Evolutionary conservation across 2,329 filamentous ascomycete species (phyloP).

Genomic region (Claviceps sp.): DNA sequence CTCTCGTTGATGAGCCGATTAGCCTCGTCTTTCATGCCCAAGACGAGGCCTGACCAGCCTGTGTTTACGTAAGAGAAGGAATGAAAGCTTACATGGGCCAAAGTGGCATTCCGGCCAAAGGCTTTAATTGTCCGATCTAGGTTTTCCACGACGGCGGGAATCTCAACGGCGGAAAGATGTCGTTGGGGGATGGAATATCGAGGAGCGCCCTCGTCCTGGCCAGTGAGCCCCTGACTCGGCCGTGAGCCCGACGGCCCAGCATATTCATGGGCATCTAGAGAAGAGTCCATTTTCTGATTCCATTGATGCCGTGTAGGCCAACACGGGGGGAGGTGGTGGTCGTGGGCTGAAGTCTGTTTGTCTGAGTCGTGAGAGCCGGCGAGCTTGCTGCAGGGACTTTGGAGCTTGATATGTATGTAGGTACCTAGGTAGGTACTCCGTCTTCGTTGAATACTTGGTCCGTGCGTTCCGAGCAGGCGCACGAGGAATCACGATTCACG

Average conservation of each 20-base stretch:
- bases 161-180: conserved; percentile 26
- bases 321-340: background rate
- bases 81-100: conserved; percentile 23
- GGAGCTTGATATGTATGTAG: background rate
- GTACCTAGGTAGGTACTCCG: background rate
- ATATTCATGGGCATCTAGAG: background rate
- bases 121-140: conserved; percentile 29
- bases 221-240: background rate
- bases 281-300: background rate
- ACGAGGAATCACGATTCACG: background rate
- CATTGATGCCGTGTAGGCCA: background rate
- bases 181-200: conserved; percentile 22
- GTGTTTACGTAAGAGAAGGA: background rate
- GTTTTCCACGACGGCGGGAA: conserved; percentile 30
- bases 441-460: background rate
- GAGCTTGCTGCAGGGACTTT: too few species aligned
- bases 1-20: background rate
- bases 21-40: background rate
- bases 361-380: too few species aligned
- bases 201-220: conserved; percentile 16
- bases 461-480: background rate
- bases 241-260: background rate
- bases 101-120: conserved; percentile 25
- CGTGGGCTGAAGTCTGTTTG: background rate
- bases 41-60: background rate